phyloP scores from a whole-genome alignment of 441 rosid genomes.

The Populus hybrid region DNA sequence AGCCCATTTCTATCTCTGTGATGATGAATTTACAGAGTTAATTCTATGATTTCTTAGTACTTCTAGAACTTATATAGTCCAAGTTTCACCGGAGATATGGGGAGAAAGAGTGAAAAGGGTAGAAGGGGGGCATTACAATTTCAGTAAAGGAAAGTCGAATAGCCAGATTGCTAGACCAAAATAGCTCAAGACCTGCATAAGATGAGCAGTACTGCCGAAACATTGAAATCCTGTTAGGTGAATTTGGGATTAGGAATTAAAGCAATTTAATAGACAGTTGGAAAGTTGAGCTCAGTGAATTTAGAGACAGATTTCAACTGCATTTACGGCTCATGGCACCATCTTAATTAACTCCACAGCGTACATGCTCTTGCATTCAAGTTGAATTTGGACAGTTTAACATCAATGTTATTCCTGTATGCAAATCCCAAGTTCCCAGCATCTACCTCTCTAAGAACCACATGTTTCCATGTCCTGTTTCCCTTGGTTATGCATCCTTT shows the following conservation, averaged over 20 bases:
- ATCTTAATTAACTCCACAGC: not conserved
- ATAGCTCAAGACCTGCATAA: not conserved
- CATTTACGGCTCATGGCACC: constrained; percentile 8
- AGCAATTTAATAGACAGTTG: constrained; percentile 27
- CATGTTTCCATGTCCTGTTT: not conserved
- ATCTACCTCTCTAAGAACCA: not conserved
- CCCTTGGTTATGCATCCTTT: not conserved
- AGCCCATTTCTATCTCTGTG: not conserved
- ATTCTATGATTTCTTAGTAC: not conserved
- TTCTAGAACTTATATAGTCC: not conserved
- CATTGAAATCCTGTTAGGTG: constrained; percentile 16
- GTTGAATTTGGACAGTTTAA: not conserved
- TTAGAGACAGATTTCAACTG: constrained; percentile 22
- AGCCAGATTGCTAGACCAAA: not conserved
- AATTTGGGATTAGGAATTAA: constrained; percentile 18
- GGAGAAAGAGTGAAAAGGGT: no score
- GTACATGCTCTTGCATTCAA: not conserved
- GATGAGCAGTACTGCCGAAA: not conserved
- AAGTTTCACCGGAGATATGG: not conserved
- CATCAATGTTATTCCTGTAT: not conserved
- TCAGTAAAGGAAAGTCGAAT: not conserved
- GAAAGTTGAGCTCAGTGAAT: constrained; percentile 15
- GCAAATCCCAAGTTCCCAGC: not conserved
- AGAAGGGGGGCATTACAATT: not conserved
- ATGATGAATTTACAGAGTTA: not conserved